Evolutionary conservation across 768 basidiomycete species (phyloP).

Genomic region (Boletellus ananas): DNA sequence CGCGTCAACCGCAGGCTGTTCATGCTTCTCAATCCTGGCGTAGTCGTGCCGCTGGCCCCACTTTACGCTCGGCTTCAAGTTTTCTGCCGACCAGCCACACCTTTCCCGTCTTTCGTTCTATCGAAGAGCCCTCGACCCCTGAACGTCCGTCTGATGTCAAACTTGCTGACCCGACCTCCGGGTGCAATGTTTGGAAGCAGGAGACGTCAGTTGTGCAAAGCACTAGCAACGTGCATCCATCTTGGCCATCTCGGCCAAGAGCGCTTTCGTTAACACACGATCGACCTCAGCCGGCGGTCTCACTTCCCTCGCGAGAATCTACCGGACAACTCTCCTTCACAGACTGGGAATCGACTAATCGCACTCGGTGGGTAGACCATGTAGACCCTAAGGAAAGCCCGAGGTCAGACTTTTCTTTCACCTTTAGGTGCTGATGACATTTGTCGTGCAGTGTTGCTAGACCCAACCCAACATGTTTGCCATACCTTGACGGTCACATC

Average conservation of each 20-base stretch:
- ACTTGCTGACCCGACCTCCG: background rate
- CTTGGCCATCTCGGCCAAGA: constrained; percentile 23
- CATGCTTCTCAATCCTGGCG: constrained; percentile 19
- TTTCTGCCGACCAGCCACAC: constrained; percentile 19
- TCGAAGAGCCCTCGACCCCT: background rate
- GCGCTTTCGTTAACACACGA: constrained; percentile 29
- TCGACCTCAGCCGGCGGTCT: constrained; percentile 13
- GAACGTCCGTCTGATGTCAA: constrained; percentile 1
- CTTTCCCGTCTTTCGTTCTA: constrained; percentile 9
- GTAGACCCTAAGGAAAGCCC: constrained; percentile 7
- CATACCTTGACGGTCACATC: constrained; percentile 9
- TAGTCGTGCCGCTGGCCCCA: constrained; percentile 4
- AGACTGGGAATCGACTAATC: constrained; percentile 24
- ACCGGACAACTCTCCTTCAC: constrained; percentile 27
- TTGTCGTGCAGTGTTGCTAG: constrained; percentile 10
- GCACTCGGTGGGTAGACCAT: constrained; percentile 20
- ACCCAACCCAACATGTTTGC: constrained; percentile 9
- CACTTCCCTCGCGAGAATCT: constrained; percentile 26
- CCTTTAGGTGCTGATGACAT: constrained; percentile 3
- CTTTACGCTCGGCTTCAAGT: constrained; percentile 9
- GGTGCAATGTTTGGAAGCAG: constrained; percentile 15
- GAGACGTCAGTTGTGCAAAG: background rate
- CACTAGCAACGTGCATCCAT: constrained; percentile 2
- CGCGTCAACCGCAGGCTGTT: constrained; percentile 7
- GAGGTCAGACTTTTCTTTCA: constrained; percentile 12